phyloP scores from a whole-genome alignment of 192 early-diverging fungal genomes.

The Umbelopsis sp. region DNA sequence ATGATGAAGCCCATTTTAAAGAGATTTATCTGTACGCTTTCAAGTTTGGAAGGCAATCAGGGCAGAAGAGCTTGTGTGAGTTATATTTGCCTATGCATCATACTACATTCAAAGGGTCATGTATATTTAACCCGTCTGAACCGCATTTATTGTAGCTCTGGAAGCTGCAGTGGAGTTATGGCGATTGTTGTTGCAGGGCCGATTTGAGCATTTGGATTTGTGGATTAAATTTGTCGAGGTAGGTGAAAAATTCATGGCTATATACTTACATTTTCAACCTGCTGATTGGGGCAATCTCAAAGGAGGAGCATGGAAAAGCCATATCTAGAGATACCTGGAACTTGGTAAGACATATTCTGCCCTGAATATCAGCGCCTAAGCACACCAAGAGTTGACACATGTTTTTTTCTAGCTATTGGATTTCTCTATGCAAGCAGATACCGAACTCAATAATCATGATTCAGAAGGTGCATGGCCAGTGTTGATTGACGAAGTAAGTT shows the following conservation, averaged over 20 bases:
- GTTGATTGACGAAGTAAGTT: slow-evolving; percentile 72
- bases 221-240: slow-evolving; percentile 72
- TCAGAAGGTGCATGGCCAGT: slow-evolving; percentile 85
- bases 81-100: neutral
- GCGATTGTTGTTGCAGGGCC: slow-evolving; percentile 63
- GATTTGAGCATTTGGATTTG: slow-evolving; percentile 65
- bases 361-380: too few species aligned
- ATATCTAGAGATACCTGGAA: slow-evolving; percentile 87
- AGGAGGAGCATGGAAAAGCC: slow-evolving; percentile 75
- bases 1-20: slow-evolving; percentile 60
- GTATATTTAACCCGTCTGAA: neutral
- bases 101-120: neutral
- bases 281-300: neutral
- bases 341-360: slow-evolving; percentile 49
- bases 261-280: neutral
- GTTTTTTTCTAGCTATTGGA: slow-evolving; percentile 65
- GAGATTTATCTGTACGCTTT: slow-evolving; percentile 81
- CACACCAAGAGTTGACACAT: neutral
- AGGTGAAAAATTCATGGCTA: slow-evolving; percentile 17
- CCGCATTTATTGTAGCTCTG: slow-evolving; percentile 47
- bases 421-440: slow-evolving; percentile 65
- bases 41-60: slow-evolving; percentile 66
- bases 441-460: slow-evolving; percentile 70
- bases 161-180: slow-evolving; percentile 80
- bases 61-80: slow-evolving; percentile 78